These are phyloP conservation scores for Acorus gramineus DNA, from an alignment of 106 monocot species.

Conservation along the genomic window DNA sequence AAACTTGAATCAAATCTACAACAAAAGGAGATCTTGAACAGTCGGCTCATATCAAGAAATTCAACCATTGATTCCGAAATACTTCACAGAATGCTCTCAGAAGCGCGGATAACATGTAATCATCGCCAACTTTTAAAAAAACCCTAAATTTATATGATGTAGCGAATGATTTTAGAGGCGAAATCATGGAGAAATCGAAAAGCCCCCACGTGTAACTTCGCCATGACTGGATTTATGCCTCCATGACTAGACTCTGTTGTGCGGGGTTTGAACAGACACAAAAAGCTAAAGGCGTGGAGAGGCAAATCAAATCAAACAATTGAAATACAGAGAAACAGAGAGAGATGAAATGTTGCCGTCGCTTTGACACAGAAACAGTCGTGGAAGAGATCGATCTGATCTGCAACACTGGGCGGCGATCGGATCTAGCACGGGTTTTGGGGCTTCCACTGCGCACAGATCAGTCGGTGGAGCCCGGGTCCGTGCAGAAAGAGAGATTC, in stretches of 20 bases:
- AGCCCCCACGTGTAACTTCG: constrained; percentile 11
- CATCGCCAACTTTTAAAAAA: not conserved
- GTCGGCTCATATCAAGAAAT: constrained; percentile 54
- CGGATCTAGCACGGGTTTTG: constrained; percentile 23
- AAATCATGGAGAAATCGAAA: not conserved
- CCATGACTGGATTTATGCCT: not conserved
- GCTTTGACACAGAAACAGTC: constrained; percentile 30
- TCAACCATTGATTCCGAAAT: constrained; percentile 4
- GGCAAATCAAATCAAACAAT: not conserved
- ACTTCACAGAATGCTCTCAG: constrained; percentile 3
- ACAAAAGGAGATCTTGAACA: not conserved
- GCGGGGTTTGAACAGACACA: not conserved
- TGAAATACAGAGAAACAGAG: not conserved
- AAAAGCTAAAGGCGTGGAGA: constrained; percentile 17
- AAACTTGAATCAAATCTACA: too few species aligned
- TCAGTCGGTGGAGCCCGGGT: constrained; percentile 27
- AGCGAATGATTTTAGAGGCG: constrained; percentile 11
- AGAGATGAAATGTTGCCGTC: constrained; percentile 10
- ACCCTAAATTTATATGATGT: not conserved
- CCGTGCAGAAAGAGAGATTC: constrained; percentile 14
- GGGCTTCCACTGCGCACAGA: constrained; percentile 16
- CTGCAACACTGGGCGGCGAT: constrained; percentile 29
- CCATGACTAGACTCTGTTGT: constrained; percentile 11
- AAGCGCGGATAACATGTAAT: constrained; percentile 12
- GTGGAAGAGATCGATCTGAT: constrained; percentile 3